Conservation (phyloP, 2,329 filamentous ascomycete genomes). For the Fusarium oxysporum region DNA sequence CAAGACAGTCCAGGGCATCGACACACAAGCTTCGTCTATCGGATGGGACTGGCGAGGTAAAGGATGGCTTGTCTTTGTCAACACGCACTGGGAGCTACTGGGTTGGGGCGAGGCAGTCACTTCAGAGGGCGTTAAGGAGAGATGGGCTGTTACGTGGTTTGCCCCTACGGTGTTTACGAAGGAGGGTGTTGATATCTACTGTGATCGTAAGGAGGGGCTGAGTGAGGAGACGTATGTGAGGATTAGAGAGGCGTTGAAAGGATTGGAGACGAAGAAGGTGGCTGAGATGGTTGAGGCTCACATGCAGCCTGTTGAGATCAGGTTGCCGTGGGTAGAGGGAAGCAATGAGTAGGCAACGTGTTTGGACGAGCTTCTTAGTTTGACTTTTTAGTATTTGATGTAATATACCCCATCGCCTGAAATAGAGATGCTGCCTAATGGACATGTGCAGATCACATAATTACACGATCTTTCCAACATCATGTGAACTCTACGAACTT, state of each 20-base stretch:
- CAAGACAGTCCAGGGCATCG: slow-evolving; percentile 74
- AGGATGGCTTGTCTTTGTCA: slow-evolving; percentile 77
- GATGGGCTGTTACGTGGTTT: slow-evolving; percentile 88
- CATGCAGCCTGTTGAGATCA: slow-evolving; percentile 64
- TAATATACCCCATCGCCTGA: slow-evolving; percentile 20
- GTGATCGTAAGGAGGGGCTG: slow-evolving; percentile 70
- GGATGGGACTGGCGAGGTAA: slow-evolving; percentile 83
- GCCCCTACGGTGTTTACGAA: slow-evolving; percentile 85
- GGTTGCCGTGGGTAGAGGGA: slow-evolving; percentile 61
- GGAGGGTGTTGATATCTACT: slow-evolving; percentile 84
- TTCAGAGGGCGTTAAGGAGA: slow-evolving; percentile 58
- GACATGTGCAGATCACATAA: neutral
- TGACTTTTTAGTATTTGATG: slow-evolving; percentile 1
- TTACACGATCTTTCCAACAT: neutral
- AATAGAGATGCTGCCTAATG: neutral
- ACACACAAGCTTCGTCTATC: slow-evolving; percentile 58
- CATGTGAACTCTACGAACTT: neutral
- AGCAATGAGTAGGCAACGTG: neutral
- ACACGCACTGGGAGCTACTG: slow-evolving; percentile 83
- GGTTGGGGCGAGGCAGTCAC: slow-evolving; percentile 72
- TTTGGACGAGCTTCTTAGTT: neutral
- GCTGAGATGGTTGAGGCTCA: slow-evolving; percentile 60
- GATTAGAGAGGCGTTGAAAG: slow-evolving; percentile 65
- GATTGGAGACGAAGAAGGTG: slow-evolving; percentile 65
- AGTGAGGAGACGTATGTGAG: slow-evolving; percentile 65